Conservation (phyloP, 1,139 yeast species). For the Saccharomyces hybrid region DNA sequence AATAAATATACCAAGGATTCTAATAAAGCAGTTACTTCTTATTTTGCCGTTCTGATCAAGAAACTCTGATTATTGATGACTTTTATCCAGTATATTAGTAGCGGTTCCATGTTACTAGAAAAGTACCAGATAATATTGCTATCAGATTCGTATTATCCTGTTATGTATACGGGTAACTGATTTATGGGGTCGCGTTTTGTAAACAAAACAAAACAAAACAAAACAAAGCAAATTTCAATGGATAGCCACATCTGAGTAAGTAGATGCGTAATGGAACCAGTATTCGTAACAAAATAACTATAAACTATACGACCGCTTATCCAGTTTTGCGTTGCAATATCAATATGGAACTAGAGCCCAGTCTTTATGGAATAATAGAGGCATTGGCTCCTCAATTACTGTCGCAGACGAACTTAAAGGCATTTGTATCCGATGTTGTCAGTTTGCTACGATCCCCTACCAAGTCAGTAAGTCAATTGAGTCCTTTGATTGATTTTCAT, state of each 20-base stretch:
- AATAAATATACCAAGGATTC: too few species aligned
- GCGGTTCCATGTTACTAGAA: neutral
- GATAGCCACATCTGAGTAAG: neutral
- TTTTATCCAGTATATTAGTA: neutral
- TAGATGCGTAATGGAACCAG: neutral
- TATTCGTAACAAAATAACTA: neutral
- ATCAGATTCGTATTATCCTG: neutral
- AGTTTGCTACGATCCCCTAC: conserved; percentile 10
- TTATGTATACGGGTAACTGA: neutral
- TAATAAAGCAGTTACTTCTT: too few species aligned
- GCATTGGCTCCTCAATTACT: conserved; percentile 14
- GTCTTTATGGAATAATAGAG: conserved; percentile 12
- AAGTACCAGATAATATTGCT: neutral
- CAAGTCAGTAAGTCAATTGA: conserved; percentile 9
- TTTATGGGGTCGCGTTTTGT: conserved; percentile 3
- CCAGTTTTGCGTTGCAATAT: neutral
- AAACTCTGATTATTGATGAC: too few species aligned
- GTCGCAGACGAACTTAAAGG: conserved; percentile 9
- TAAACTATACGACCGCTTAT: neutral
- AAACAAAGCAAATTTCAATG: neutral
- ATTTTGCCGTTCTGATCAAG: too few species aligned
- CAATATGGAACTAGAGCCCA: conserved; percentile 15
- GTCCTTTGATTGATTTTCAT: conserved; percentile 10
- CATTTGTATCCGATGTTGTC: conserved; percentile 12
- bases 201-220: conserved; percentile 1